Evolutionary conservation across 2,329 filamentous ascomycete genomes (phyloP).

Genomic region (Pleoardoris graminearum): DNA sequence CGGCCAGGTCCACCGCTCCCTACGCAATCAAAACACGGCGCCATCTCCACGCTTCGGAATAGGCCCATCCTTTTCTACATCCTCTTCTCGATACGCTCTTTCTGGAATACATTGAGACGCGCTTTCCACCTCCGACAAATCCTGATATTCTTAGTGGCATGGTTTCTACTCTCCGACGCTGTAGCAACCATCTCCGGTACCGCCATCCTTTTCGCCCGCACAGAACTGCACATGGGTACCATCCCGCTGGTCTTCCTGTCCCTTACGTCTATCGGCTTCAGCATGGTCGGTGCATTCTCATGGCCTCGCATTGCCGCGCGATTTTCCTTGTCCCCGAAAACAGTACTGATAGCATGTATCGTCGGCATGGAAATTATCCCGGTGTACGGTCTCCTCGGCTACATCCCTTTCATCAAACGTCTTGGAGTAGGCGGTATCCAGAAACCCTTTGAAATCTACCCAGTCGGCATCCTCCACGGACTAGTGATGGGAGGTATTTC

Average conservation of each 20-base stretch:
- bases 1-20: conserved; percentile 80
- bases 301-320: conserved; percentile 77
- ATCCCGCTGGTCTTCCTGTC: conserved; percentile 85
- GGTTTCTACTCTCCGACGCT: conserved; percentile 91
- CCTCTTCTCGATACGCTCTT: conserved; percentile 77
- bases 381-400: conserved; percentile 82
- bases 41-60: conserved; percentile 12
- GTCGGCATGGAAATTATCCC: conserved; percentile 86
- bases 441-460: conserved; percentile 90
- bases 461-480: conserved; percentile 81
- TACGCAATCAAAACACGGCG: conserved; percentile 23
- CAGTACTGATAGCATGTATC: conserved; percentile 84
- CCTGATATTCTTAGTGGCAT: conserved; percentile 75
- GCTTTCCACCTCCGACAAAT: conserved; percentile 72
- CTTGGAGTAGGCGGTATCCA: conserved; percentile 81
- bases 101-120: conserved; percentile 75
- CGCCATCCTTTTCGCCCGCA: conserved; percentile 90
- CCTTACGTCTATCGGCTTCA: conserved; percentile 81
- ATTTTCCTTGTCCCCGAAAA: conserved; percentile 70
- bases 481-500: conserved; percentile 86
- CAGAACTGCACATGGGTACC: conserved; percentile 82
- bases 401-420: conserved; percentile 71
- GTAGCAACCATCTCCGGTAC: conserved; percentile 94
- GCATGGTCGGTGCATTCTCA: conserved; percentile 83
- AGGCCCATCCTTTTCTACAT: conserved; percentile 65